A percentile compares a stretch with the other conserved stretches of the same genome.
These are phyloP conservation scores for Venturia carpophila DNA, from an alignment of 2,329 filamentous ascomycete genomes.

Conservation along the genomic window DNA sequence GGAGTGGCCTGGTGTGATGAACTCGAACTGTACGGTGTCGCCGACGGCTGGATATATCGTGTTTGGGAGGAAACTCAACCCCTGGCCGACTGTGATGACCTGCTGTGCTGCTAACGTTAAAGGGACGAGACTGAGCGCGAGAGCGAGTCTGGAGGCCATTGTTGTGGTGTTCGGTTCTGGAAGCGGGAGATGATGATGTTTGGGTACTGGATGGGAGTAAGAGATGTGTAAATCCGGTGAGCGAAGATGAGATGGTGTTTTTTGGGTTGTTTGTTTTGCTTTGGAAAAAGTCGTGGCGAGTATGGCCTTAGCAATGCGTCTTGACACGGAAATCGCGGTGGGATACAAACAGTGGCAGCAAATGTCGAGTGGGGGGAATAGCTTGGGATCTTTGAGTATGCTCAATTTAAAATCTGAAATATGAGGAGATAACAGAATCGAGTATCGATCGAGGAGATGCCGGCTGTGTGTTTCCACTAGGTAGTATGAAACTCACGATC, in stretches of 20 bases:
- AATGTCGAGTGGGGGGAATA: background rate
- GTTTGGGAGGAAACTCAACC: slow-evolving; percentile 30
- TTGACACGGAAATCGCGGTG: background rate
- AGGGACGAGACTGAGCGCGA: background rate
- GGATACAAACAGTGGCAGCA: background rate
- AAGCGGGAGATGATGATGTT: background rate
- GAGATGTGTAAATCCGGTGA: background rate
- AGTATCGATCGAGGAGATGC: background rate
- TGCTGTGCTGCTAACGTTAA: background rate
- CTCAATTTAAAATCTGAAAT: background rate
- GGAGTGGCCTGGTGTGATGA: slow-evolving; percentile 34
- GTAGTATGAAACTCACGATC: slow-evolving; percentile 1
- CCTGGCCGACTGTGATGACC: slow-evolving; percentile 10
- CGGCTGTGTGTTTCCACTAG: background rate
- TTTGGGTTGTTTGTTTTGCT: background rate
- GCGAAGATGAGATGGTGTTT: background rate
- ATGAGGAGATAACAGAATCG: background rate
- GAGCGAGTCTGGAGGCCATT: background rate
- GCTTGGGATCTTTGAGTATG: background rate
- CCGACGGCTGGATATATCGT: slow-evolving; percentile 29
- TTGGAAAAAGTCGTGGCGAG: background rate
- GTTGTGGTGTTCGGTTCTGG: background rate
- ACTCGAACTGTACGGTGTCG: slow-evolving; percentile 33
- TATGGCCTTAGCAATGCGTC: background rate
- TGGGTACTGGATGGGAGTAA: background rate